Percentiles rank a stretch among this genome's conserved stretches.
Evolutionary conservation across 345 rosid species (phyloP).

Genomic region (Corchorus capsularis): DNA sequence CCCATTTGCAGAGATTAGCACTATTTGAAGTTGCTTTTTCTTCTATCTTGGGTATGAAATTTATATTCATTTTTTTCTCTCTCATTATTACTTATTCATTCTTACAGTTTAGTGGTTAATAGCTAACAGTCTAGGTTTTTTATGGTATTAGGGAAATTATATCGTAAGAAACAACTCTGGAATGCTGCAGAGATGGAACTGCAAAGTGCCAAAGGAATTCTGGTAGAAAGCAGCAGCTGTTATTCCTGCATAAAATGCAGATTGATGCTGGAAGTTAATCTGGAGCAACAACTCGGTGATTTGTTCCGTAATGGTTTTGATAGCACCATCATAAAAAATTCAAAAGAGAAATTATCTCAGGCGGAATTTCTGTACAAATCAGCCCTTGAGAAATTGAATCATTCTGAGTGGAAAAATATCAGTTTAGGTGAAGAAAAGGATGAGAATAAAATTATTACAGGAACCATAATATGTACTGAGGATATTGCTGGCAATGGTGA

Average conservation of each 20-base stretch:
- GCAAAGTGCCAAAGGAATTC: slow-evolving; percentile 52
- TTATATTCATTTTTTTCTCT: slow-evolving; percentile 15
- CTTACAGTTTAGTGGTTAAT: slow-evolving; percentile 15
- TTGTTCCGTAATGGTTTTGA: slow-evolving; percentile 46
- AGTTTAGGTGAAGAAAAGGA: slow-evolving; percentile 37
- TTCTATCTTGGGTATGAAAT: slow-evolving; percentile 65
- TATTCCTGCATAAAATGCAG: slow-evolving; percentile 69
- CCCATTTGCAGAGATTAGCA: slow-evolving; percentile 55
- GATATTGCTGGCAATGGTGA: slow-evolving; percentile 25
- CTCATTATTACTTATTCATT: slow-evolving; percentile 10
- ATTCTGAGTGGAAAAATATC: slow-evolving; percentile 59
- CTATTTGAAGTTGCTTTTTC: slow-evolving; percentile 71
- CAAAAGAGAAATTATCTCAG: slow-evolving; percentile 42
- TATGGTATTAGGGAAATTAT: slow-evolving; percentile 58
- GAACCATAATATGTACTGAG: slow-evolving; percentile 19
- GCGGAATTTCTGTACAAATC: slow-evolving; percentile 65
- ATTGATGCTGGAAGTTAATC: slow-evolving; percentile 59
- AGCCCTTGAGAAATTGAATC: slow-evolving; percentile 62
- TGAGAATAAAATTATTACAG: slow-evolving; percentile 23
- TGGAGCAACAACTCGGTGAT: slow-evolving; percentile 76
- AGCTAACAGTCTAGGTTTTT: slow-evolving; percentile 19
- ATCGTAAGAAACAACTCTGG: slow-evolving; percentile 62
- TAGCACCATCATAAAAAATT: slow-evolving; percentile 25
- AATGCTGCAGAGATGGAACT: slow-evolving; percentile 72
- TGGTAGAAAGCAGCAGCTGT: slow-evolving; percentile 33